Evolutionary conservation across 169 alveolate species (phyloP), one percentile per base, ranked within the genome.

Genomic region (Miamiensis avidus): DNA sequence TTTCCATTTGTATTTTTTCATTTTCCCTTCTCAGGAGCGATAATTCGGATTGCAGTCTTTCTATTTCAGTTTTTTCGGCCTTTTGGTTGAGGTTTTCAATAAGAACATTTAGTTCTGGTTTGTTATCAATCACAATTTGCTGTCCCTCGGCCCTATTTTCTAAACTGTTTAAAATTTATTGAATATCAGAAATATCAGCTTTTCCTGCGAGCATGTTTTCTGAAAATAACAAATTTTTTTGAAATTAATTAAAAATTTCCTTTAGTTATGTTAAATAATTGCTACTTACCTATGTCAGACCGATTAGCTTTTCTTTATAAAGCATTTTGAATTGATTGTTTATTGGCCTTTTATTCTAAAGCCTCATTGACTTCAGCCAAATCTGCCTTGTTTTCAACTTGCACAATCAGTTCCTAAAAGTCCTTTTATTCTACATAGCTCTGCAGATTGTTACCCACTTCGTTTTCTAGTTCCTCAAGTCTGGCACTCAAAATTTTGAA

Each of bases 261-360:
- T 49, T 49, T 49, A 49, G 4, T 49, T 49, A 11, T 49, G 20
- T 11, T 20, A 11, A 11, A 11, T 49, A 11, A 49, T 11, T 49
- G 4, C 20, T 49, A 49, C 29, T 65, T 74, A 75, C 90, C 94
- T 4, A 92, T 49, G 65, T 92, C 96, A 25, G 69, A 30, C 32
- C 88, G 49, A 65, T 92, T 92, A 0, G 94, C 96, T 81, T 92
- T 92, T 31, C 94, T 74, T 64, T 90, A 91, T 26, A 92, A 89
- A 29, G 94, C 93, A 79, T 83, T 86, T 28, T 92, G 92, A 25
- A 92, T 93, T 34, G 87, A 76, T 34, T 92, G 79, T 74, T 92
- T 92, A 76, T 92, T 92, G 11, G 94, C 96, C 65, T 92, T 92
- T 25, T 29, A 29, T 76, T 92, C 90, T 25, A 92, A 74, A 0